Percentiles rank a stretch among this genome's conserved stretches.
Conservation (phyloP, 2,329 filamentous ascomycete genomes). For the Aspergillus flavus region DNA sequence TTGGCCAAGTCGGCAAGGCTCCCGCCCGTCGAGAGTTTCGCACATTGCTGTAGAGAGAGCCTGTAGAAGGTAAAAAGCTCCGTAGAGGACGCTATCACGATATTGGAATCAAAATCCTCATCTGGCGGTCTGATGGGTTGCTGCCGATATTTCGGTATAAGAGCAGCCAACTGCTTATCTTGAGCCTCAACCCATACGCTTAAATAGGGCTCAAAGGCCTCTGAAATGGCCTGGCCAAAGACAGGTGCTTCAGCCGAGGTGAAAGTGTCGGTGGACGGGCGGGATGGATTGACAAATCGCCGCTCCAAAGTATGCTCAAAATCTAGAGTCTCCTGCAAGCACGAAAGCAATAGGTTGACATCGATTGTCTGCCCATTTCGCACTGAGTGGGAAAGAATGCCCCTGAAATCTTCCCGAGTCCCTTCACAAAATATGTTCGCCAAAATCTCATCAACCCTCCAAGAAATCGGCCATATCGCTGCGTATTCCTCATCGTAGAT, state of each 20-base stretch:
- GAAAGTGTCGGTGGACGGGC: slow-evolving; percentile 86
- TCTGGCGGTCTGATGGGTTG: slow-evolving; percentile 79
- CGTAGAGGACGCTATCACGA: slow-evolving; percentile 90
- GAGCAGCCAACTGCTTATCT: slow-evolving; percentile 78
- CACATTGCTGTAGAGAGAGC: slow-evolving; percentile 87
- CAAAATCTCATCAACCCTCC: slow-evolving; percentile 87
- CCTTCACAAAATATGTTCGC: slow-evolving; percentile 94
- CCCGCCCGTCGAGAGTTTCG: slow-evolving; percentile 90
- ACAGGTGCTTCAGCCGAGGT: slow-evolving; percentile 75
- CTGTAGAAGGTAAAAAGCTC: slow-evolving; percentile 98
- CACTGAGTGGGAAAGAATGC: slow-evolving; percentile 86
- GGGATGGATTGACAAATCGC: slow-evolving; percentile 70
- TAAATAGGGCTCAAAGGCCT: slow-evolving; percentile 95
- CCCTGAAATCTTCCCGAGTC: slow-evolving; percentile 92
- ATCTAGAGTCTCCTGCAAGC: slow-evolving; percentile 91
- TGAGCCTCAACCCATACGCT: slow-evolving; percentile 97
- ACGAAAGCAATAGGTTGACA: slow-evolving; percentile 84
- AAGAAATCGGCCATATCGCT: slow-evolving; percentile 79
- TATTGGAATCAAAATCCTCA: slow-evolving; percentile 88
- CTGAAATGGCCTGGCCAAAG: slow-evolving; percentile 89
- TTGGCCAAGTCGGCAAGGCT: slow-evolving; percentile 81
- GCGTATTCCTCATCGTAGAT: slow-evolving; percentile 93
- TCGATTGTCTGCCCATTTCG: slow-evolving; percentile 79
- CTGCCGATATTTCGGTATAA: slow-evolving; percentile 85
- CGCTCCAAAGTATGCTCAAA: slow-evolving; percentile 92